phyloP scores from a whole-genome alignment of 1,284 basidiomycete genomes.

The Papiliotrema fonsecae region DNA sequence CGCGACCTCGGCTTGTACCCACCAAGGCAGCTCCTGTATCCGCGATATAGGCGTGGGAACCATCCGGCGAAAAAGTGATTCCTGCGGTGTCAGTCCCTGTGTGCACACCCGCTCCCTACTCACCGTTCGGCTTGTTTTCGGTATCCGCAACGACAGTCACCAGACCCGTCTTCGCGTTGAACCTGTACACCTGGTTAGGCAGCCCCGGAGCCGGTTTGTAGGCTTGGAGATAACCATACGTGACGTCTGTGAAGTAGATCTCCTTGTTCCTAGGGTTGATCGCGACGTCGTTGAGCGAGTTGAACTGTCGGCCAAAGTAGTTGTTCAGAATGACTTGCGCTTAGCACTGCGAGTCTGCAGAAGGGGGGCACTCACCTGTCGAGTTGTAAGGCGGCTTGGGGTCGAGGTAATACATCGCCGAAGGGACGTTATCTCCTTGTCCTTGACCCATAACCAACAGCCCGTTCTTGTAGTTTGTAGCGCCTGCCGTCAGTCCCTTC shows the following conservation, averaged over 20 bases:
- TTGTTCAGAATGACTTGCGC: conserved; percentile 58
- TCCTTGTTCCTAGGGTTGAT: conserved; percentile 55
- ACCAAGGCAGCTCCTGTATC: conserved; percentile 31
- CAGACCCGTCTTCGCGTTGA: conserved; percentile 59
- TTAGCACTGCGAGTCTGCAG: neutral
- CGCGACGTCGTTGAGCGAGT: conserved; percentile 72
- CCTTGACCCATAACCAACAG: conserved; percentile 66
- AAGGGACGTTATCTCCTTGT: conserved; percentile 56
- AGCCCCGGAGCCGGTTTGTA: conserved; percentile 63
- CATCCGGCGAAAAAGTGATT: conserved; percentile 64
- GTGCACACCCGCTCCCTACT: conserved; percentile 3
- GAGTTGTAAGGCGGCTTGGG: conserved; percentile 59
- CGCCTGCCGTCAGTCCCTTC: conserved; percentile 47
- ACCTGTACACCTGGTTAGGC: conserved; percentile 68
- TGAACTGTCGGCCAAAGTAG: conserved; percentile 71
- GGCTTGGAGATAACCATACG: conserved; percentile 55
- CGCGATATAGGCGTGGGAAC: conserved; percentile 62
- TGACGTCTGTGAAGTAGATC: conserved; percentile 53
- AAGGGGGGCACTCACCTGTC: conserved; percentile 42
- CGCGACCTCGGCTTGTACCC: neutral
- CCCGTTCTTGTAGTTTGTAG: conserved; percentile 55
- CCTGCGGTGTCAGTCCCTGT: conserved; percentile 50
- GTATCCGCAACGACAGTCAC: conserved; percentile 67
- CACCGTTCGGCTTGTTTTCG: conserved; percentile 50
- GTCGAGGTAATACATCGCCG: conserved; percentile 62